Base-by-base conservation (phyloP, 352 stramenopile species). In the Paralagenidium karlingii region DNA sequence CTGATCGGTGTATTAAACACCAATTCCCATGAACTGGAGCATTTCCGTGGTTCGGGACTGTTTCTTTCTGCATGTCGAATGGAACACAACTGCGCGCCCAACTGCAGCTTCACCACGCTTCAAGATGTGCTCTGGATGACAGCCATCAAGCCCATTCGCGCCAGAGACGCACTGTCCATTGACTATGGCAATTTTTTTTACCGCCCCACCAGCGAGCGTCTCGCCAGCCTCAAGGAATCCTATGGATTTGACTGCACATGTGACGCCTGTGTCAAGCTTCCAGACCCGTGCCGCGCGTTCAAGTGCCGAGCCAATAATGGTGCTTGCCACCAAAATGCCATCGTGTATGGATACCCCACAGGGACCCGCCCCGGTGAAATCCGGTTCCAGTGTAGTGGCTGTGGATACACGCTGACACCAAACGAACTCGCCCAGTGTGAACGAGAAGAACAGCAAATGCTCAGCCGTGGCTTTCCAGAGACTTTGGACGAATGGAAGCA, bases 171-270 rank as follows among this genome's bases (percentile, higher is more conserved):
- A 21, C 52, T 87, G 18, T 83, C 74, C 19, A 82, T 87, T 38
- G 74, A 87, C 54, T 82, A 82, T 36, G 70, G 66, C 40, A 81
- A 84, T 45, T 82, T 82, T 39, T 82, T 82, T 45, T 87, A 82
- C 55, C 65, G 68, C 2, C 67, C 69, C 7, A 79, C 60, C 9
- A 55, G 53, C 0, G 74, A 87, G 46, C 68, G 74, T 11, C 55
- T 69, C 34, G 55, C 50, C 13, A 71, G 62, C 33, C 51, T 87
- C 29, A 38, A 68, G 25, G 63, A 80, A 41, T 68, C 67, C 26
- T 82, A 84, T 51, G 68, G 67, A 10, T 80, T 82, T 34, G 18
- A 71, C 20, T 87, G 74, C 45, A 55, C 53, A 24, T 87, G 74
- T 34, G 62, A 70, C 28, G 53, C 58, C 15, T 87, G 74, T 34